Percentiles rank a stretch among this genome's conserved stretches.
Conservation (phyloP, 257 asterid species). For the Nicotiana tabacum region DNA sequence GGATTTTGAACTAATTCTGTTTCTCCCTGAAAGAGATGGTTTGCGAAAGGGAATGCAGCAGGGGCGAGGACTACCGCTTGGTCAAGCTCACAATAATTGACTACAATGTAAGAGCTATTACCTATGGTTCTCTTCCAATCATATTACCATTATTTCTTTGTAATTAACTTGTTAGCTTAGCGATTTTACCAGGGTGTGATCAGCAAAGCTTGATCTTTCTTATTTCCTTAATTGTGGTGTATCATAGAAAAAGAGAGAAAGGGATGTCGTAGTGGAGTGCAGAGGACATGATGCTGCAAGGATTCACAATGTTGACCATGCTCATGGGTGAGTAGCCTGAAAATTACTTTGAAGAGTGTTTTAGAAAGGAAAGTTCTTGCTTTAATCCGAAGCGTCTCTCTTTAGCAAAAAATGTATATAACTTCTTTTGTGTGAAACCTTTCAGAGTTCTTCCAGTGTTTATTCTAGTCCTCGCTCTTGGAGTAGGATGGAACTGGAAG, state of each 20-base stretch:
- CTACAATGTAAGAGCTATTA: constrained; percentile 44
- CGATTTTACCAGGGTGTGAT: background rate
- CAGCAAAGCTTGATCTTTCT: background rate
- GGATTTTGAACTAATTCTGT: background rate
- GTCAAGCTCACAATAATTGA: constrained; percentile 84
- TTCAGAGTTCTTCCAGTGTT: background rate
- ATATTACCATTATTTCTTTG: background rate
- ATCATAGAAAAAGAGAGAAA: constrained; percentile 55
- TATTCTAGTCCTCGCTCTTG: no score
- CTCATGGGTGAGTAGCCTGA: constrained; percentile 65
- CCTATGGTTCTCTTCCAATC: background rate
- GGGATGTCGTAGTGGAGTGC: constrained; percentile 78
- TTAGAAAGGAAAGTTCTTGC: background rate
- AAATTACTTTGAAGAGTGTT: background rate
- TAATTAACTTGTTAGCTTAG: background rate
- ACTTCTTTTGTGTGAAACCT: background rate
- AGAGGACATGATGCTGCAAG: constrained; percentile 98
- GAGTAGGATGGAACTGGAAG: no score
- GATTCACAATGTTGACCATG: constrained; percentile 68
- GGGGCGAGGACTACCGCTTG: constrained; percentile 95
- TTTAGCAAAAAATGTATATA: background rate
- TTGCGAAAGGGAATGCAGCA: constrained; percentile 98
- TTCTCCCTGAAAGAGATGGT: constrained; percentile 49
- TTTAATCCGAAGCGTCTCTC: background rate
- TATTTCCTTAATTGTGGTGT: constrained; percentile 4